phyloP scores from a whole-genome alignment of 768 basidiomycete species.

The Multifurca ochricompacta region DNA sequence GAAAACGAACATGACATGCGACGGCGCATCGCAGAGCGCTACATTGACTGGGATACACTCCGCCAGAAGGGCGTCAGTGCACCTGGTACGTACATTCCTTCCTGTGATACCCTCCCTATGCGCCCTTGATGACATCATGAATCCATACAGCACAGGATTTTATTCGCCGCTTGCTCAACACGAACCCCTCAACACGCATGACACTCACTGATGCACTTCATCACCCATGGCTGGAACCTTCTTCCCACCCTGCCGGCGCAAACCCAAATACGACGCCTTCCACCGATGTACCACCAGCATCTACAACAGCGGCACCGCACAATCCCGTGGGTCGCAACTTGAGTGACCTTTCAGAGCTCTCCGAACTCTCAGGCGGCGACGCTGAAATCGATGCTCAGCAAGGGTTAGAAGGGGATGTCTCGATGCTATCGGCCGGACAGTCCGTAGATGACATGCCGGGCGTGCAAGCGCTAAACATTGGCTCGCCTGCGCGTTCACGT shows the following conservation, averaged over 20 bases:
- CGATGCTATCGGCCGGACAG: conserved; percentile 15
- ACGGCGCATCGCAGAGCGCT: conserved; percentile 14
- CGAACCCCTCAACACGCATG: conserved; percentile 58
- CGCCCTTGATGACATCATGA: not conserved
- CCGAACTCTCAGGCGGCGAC: not conserved
- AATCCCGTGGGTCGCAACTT: not conserved
- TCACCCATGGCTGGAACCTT: conserved; percentile 64
- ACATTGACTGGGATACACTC: conserved; percentile 13
- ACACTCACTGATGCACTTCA: conserved; percentile 54
- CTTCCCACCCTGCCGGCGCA: not conserved
- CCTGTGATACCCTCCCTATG: not conserved
- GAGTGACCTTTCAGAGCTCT: conserved; percentile 12
- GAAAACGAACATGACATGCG: not conserved
- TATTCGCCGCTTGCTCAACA: conserved; percentile 53
- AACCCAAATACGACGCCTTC: too few species aligned
- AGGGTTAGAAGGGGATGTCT: conserved; percentile 5
- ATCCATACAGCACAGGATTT: conserved; percentile 50
- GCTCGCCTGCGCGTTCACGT: not conserved
- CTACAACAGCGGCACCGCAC: not conserved
- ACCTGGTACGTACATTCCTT: conserved; percentile 35
- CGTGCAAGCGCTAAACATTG: conserved; percentile 5
- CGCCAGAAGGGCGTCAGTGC: conserved; percentile 24
- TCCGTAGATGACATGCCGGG: conserved; percentile 7
- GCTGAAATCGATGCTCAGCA: not conserved
- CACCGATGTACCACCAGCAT: not conserved